Base-by-base conservation (phyloP, 2,329 filamentous ascomycete species). In the Cladobotryum mycophilum region DNA sequence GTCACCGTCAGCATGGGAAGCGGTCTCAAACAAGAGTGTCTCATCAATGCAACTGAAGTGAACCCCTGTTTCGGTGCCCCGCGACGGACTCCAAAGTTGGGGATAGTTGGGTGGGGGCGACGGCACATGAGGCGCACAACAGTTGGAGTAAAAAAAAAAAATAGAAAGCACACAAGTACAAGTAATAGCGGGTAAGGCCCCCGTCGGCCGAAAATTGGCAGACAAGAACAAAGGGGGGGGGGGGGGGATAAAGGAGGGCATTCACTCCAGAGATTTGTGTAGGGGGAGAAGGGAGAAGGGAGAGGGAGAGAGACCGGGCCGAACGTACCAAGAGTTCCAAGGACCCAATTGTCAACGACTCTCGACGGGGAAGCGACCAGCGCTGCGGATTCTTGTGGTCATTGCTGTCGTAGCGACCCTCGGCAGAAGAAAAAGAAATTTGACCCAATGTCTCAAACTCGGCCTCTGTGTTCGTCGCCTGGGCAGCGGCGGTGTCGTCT, bases 291-390 rank as follows among this genome's bases (percentile, higher is more conserved):
- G 48, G 52, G 49, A 14, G 8, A 17, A 36, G 30, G 9, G 22
- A 20, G 17, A 45, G 42, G 47, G 25, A 47, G 41, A 33, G 34
- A 22, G 9, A 35, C 17, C 40, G 40, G 52, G 20, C 30, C 33
- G 12, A 25, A 53, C 70, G 61, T 70, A 72, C 70, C 69, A 62
- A 66, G 59, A 64, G 63, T 41, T 49, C 53, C 33, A 61, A 63
- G 57, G 64, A 64, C 58, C 63, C 64, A 58, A 67, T 68, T 56
- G 64, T 76, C 65, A 76, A 63, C 59, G 74, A 76, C 58, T 78
- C 74, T 72, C 72, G 70, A 63, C 71, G 70, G 58, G 71, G 70
- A 61, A 68, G 70, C 58, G 69, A 72, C 71, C 70, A 73, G 60
- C 61, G 61, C 58, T 67, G 67, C 58, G 57, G 58, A 48, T 58